Conservation (phyloP, 139 green algal genomes). For the Closterium sp. region DNA sequence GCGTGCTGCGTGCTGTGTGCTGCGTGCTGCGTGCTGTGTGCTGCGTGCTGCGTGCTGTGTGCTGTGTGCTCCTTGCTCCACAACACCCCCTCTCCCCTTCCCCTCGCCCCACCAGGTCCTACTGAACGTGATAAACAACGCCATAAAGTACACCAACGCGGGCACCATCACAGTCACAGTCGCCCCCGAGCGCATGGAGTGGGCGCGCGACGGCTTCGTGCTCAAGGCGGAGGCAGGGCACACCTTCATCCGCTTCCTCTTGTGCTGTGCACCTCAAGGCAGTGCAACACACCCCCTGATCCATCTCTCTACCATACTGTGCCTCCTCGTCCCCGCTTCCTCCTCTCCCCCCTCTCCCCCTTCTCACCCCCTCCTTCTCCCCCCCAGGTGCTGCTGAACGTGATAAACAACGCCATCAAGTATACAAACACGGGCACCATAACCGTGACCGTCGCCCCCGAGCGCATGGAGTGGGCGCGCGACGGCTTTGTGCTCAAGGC, state of each 20-base stretch:
- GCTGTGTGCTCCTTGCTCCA: no score
- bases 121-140: conserved; percentile 3
- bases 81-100: neutral
- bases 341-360: neutral
- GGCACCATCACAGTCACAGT: neutral
- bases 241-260: conserved; percentile 31
- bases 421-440: conserved; percentile 4
- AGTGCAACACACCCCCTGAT: neutral
- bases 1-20: no score
- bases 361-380: neutral
- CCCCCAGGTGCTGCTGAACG: no score
- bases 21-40: no score
- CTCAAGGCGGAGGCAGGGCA: conserved; percentile 32
- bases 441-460: no score
- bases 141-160: conserved; percentile 9
- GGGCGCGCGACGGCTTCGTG: conserved; percentile 29
- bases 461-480: conserved; percentile 23
- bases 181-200: conserved; percentile 10
- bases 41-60: no score
- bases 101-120: no score
- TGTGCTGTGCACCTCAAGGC: conserved; percentile 8
- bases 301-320: no score
- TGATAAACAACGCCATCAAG: conserved; percentile 20
- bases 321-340: neutral
- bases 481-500: conserved; percentile 40